A percentile compares a stretch with the other conserved stretches of the same genome.
These are phyloP conservation scores for Plasmodium ovale DNA, from an alignment of 169 alveolate genomes.

Conservation along the genomic window DNA sequence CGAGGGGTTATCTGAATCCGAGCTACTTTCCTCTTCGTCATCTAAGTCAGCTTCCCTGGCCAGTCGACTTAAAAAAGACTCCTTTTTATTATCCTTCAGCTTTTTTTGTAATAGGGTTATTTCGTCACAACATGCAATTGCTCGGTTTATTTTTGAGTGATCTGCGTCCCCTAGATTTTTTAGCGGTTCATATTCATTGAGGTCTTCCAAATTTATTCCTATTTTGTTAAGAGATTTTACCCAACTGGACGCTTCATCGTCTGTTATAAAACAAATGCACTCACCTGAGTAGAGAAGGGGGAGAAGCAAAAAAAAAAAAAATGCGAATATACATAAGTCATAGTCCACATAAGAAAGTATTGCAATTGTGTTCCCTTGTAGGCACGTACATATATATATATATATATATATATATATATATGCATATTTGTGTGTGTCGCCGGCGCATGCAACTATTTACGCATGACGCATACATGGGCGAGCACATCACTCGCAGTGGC, in stretches of 20 bases:
- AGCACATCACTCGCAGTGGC: too few relatives aligned
- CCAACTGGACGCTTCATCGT: slow-evolving; percentile 47
- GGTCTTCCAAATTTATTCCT: slow-evolving; percentile 44
- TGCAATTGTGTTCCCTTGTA: too few relatives aligned
- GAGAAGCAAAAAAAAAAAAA: slow-evolving; percentile 10
- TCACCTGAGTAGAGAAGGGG: slow-evolving; percentile 15
- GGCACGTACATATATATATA: not conserved
- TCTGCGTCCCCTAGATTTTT: slow-evolving; percentile 24
- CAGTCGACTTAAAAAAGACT: slow-evolving; percentile 20
- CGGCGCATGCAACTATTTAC: too few relatives aligned
- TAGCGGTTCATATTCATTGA: slow-evolving; percentile 29
- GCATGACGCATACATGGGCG: not conserved
- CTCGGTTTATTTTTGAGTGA: slow-evolving; percentile 10
- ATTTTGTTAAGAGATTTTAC: slow-evolving; percentile 24
- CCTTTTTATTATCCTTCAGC: slow-evolving; percentile 8
- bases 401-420: not conserved
- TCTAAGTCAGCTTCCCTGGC: slow-evolving; percentile 61
- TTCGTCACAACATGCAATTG: slow-evolving; percentile 38
- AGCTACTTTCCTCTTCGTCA: slow-evolving; percentile 35
- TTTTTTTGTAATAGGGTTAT: slow-evolving; percentile 43
- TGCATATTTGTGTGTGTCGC: not conserved
- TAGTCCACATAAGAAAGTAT: not conserved
- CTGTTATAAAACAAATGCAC: slow-evolving; percentile 63
- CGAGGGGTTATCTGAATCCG: slow-evolving; percentile 43
- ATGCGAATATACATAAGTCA: not conserved